Evolutionary conservation across 257 asterid genomes (phyloP).

Genomic region (Nicotiana noctiflora): DNA sequence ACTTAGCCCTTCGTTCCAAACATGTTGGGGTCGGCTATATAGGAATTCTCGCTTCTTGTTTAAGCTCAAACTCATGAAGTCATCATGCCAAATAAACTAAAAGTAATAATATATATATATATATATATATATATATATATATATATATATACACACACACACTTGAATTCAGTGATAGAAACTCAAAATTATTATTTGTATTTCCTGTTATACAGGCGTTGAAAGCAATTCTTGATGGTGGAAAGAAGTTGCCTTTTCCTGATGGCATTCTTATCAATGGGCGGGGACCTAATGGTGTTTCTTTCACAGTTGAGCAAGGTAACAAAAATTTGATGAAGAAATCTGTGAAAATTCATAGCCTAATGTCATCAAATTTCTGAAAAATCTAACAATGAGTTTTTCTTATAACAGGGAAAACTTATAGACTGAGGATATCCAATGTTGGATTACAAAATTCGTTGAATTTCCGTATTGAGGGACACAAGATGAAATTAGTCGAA

Average conservation of each 20-base stretch:
- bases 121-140: too few species aligned
- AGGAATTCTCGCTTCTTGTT: too few species aligned
- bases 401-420: conserved; percentile 52
- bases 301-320: conserved; percentile 47
- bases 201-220: conserved; percentile 24
- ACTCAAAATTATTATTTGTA: neutral
- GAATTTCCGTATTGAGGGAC: conserved; percentile 81
- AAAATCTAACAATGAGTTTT: neutral
- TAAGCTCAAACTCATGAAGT: too few species aligned
- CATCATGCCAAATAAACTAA: too few species aligned
- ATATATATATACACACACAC: too few species aligned
- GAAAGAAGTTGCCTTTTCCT: conserved; percentile 68
- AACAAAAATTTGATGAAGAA: neutral
- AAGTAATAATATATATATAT: too few species aligned
- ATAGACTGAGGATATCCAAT: conserved; percentile 75
- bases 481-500: conserved; percentile 78
- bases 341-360: neutral
- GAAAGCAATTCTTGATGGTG: conserved; percentile 63
- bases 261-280: conserved; percentile 90
- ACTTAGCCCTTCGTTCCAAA: too few species aligned
- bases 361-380: neutral
- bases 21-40: too few species aligned
- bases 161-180: neutral
- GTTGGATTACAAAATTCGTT: conserved; percentile 76
- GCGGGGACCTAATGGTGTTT: conserved; percentile 57